These are phyloP conservation scores for Excoecaria agallocha DNA, from an alignment of 345 rosid species.

Conservation along the genomic window DNA sequence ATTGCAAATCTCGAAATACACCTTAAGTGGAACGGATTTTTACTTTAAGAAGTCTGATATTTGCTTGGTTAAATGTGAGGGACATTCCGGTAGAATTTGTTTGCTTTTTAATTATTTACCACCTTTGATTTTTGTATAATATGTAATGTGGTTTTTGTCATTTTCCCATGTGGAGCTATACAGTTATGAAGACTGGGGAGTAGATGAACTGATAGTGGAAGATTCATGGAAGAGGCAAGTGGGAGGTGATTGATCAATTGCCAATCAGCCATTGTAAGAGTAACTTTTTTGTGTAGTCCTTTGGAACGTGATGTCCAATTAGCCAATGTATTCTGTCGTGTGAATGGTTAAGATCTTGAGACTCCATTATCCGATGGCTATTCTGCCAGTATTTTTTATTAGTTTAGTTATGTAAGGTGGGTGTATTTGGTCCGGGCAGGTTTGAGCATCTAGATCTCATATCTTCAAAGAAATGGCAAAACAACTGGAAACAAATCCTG, in stretches of 20 bases:
- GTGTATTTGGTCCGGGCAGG: too few species aligned
- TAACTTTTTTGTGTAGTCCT: neutral
- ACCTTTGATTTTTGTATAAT: neutral
- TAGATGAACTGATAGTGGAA: constrained; percentile 82
- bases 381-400: too few species aligned
- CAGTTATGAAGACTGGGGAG: constrained; percentile 89
- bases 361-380: too few species aligned
- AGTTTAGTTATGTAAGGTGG: too few species aligned
- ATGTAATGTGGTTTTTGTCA: neutral
- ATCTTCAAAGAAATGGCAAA: too few species aligned
- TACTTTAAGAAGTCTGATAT: too few species aligned
- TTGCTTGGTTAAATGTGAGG: neutral
- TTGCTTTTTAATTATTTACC: too few species aligned
- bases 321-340: neutral
- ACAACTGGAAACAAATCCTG: too few species aligned
- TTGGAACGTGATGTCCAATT: neutral
- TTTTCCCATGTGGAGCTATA: neutral
- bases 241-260: constrained; percentile 61
- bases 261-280: neutral
- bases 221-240: constrained; percentile 97
- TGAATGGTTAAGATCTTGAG: too few species aligned
- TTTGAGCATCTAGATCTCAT: too few species aligned
- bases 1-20: too few species aligned
- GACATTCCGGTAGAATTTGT: neutral
- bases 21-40: too few species aligned